Evolutionary conservation across 1,284 basidiomycete species (phyloP).

Genomic region (Naganishia liquefaciens): DNA sequence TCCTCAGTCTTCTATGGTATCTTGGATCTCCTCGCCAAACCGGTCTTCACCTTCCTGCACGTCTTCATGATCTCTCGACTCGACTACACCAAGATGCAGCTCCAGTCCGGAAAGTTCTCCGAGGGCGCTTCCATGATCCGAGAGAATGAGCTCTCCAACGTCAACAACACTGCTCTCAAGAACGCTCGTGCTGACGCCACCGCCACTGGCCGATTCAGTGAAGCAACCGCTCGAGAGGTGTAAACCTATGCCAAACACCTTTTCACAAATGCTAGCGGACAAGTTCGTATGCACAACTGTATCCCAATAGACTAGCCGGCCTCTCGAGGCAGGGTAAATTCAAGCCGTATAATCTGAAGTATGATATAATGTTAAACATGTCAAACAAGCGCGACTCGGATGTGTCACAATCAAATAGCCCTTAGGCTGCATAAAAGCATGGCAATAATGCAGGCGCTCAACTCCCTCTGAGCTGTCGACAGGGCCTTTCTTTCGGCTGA

Average conservation of each 20-base stretch:
- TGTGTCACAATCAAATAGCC: too few relatives aligned
- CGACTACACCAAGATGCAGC: conserved; percentile 45
- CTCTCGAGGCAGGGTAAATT: too few relatives aligned
- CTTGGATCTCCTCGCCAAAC: conserved; percentile 62
- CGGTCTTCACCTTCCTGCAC: conserved; percentile 52
- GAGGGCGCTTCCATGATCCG: conserved; percentile 27
- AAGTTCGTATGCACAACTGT: conserved; percentile 1
- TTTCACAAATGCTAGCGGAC: neutral
- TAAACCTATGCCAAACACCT: neutral
- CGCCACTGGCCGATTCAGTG: conserved; percentile 28
- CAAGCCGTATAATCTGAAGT: too few relatives aligned
- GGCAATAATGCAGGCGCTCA: too few relatives aligned
- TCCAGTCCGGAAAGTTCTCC: conserved; percentile 38
- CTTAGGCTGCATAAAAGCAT: too few relatives aligned
- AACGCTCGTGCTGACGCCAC: conserved; percentile 31
- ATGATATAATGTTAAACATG: too few relatives aligned
- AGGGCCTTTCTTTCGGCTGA: too few relatives aligned
- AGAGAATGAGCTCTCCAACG: conserved; percentile 23
- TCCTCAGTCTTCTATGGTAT: conserved; percentile 60
- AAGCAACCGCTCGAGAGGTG: conserved; percentile 31
- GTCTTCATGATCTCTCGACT: conserved; percentile 36
- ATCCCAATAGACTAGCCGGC: conserved; percentile 14
- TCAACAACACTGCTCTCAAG: conserved; percentile 26
- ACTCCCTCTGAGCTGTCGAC: too few relatives aligned
- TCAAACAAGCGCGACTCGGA: too few relatives aligned